A percentile compares a stretch with the other conserved stretches of the same genome.
These are phyloP conservation scores for Neurospora sp. DNA, from an alignment of 495 filamentous ascomycete genomes.

Conservation along the genomic window DNA sequence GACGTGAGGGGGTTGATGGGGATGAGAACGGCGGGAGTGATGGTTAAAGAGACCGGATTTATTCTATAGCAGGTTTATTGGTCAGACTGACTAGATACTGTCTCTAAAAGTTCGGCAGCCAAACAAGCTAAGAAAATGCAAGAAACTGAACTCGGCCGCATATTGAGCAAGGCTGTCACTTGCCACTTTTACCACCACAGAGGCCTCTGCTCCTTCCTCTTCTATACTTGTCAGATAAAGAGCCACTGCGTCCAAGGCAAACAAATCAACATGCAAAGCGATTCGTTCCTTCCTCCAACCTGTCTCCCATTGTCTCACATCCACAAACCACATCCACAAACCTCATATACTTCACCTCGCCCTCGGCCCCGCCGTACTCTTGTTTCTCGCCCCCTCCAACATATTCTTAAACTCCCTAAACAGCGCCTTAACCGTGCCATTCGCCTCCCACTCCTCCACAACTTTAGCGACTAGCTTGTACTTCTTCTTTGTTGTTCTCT, in stretches of 20 bases:
- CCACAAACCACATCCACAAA: not conserved
- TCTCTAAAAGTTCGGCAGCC: not conserved
- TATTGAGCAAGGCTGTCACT: not conserved
- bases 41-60: not conserved
- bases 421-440: constrained; percentile 16
- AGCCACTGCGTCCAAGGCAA: not conserved
- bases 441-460: constrained; percentile 23
- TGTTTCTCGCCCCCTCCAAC: constrained; percentile 26
- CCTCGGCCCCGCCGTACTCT: constrained; percentile 16
- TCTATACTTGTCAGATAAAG: not conserved
- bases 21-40: not conserved
- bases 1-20: not conserved
- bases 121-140: not conserved
- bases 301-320: not conserved
- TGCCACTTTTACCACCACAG: not conserved
- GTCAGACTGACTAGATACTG: not conserved
- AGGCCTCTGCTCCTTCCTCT: not conserved
- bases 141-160: not conserved
- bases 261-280: not conserved
- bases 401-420: constrained; percentile 27
- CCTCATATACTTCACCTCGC: not conserved
- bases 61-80: not conserved
- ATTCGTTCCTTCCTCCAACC: not conserved
- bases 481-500: constrained; percentile 35
- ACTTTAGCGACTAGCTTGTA: constrained; percentile 42